Conservation (phyloP, 805 yeast genomes). For the Limtongozyma cylindracea region DNA sequence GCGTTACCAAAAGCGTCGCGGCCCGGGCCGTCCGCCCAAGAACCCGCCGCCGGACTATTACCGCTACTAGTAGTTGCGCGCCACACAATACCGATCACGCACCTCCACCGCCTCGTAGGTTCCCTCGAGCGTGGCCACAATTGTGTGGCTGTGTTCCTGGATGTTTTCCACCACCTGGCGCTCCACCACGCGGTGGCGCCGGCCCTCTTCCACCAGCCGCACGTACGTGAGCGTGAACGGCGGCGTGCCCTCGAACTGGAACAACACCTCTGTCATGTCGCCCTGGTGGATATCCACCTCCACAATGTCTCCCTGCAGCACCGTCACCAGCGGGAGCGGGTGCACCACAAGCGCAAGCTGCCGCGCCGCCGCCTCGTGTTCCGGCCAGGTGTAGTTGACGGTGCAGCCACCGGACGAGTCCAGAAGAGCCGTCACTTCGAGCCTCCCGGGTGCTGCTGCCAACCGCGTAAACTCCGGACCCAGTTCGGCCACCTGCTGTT, state of each 20-base stretch:
- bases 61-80: too few species aligned
- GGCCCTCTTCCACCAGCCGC: constrained; percentile 25
- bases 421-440: constrained; percentile 37
- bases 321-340: constrained; percentile 50
- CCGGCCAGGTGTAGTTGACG: constrained; percentile 22
- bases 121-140: constrained; percentile 70
- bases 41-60: too few species aligned
- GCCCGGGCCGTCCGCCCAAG: too few species aligned
- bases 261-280: constrained; percentile 71
- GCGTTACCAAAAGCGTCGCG: too few species aligned
- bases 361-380: constrained; percentile 7
- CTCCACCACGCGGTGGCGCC: constrained; percentile 12
- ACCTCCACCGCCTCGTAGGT: constrained; percentile 81
- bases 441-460: constrained; percentile 63
- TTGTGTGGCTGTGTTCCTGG: constrained; percentile 38
- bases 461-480: constrained; percentile 25
- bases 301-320: constrained; percentile 51
- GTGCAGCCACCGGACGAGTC: constrained; percentile 57
- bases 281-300: constrained; percentile 83
- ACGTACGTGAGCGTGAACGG: constrained; percentile 78
- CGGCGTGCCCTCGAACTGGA: constrained; percentile 67
- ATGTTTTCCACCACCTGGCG: constrained; percentile 46
- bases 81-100: constrained; percentile 52
- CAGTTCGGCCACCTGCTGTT: constrained; percentile 28
- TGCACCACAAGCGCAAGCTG: constrained; percentile 11